Evolutionary conservation across 768 basidiomycete species (phyloP).

Genomic region (Auricularia auricula-judae): DNA sequence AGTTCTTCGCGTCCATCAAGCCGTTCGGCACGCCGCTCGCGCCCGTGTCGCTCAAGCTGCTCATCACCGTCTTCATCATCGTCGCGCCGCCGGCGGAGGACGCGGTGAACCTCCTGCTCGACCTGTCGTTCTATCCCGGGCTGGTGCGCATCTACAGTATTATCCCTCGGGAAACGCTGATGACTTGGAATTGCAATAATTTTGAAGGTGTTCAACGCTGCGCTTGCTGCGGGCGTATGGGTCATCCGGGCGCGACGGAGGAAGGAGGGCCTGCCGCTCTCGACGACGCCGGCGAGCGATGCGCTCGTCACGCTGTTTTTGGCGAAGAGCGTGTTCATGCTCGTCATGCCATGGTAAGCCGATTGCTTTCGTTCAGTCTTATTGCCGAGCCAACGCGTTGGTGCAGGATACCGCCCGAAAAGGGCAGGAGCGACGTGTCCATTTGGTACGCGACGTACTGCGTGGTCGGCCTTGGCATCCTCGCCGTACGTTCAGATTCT

Average conservation of each 20-base stretch:
- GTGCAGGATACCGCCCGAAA: slow-evolving; percentile 17
- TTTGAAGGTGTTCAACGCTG: slow-evolving; percentile 16
- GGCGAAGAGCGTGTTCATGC: slow-evolving; percentile 16
- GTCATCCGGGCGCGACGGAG: slow-evolving; percentile 18
- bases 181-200: slow-evolving; percentile 7
- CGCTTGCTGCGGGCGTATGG: slow-evolving; percentile 23
- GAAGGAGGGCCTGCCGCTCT: slow-evolving; percentile 12
- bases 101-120: slow-evolving; percentile 28
- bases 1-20: slow-evolving; percentile 35
- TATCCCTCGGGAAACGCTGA: too few relatives aligned
- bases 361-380: slow-evolving; percentile 2
- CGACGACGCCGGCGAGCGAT: slow-evolving; percentile 14
- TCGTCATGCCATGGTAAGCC: slow-evolving; percentile 24
- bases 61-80: slow-evolving; percentile 31
- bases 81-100: slow-evolving; percentile 24
- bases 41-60: slow-evolving; percentile 29
- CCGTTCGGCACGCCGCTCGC: slow-evolving; percentile 40
- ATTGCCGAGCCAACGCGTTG: not conserved
- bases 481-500: slow-evolving; percentile 11
- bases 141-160: slow-evolving; percentile 17
- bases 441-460: slow-evolving; percentile 22
- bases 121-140: slow-evolving; percentile 29
- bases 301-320: slow-evolving; percentile 15
- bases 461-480: slow-evolving; percentile 18
- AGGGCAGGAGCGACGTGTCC: slow-evolving; percentile 19